phyloP scores from a whole-genome alignment of 768 basidiomycete species.

The Tylopilus sp. region DNA sequence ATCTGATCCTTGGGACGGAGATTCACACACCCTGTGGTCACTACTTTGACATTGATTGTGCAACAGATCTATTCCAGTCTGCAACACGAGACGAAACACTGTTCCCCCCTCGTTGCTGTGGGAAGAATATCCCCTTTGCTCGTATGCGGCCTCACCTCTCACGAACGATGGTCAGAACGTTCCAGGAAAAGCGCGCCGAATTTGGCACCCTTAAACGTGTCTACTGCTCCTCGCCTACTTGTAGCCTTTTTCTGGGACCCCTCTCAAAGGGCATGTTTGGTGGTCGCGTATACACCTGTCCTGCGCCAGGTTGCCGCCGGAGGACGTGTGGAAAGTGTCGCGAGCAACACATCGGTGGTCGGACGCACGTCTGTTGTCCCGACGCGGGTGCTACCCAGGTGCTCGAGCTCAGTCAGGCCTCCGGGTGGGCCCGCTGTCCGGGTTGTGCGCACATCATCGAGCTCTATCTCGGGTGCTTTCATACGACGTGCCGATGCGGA shows the following conservation, averaged over 20 bases:
- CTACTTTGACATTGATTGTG: slow-evolving; percentile 34
- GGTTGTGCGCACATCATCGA: slow-evolving; percentile 39
- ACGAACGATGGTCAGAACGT: slow-evolving; percentile 13
- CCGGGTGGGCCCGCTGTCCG: slow-evolving; percentile 39
- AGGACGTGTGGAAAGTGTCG: slow-evolving; percentile 28
- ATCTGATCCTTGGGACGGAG: slow-evolving; percentile 26
- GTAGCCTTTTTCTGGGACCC: neutral
- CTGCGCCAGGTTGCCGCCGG: slow-evolving; percentile 14
- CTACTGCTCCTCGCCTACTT: neutral
- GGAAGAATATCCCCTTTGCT: slow-evolving; percentile 26
- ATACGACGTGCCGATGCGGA: slow-evolving; percentile 39
- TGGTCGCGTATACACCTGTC: neutral
- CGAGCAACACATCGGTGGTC: slow-evolving; percentile 19
- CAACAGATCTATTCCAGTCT: slow-evolving; percentile 32
- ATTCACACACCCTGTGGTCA: slow-evolving; percentile 34
- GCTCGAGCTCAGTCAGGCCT: slow-evolving; percentile 21
- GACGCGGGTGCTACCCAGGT: slow-evolving; percentile 26
- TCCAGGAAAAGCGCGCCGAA: slow-evolving; percentile 29
- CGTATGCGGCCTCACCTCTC: slow-evolving; percentile 26
- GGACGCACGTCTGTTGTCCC: slow-evolving; percentile 24
- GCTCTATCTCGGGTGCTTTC: slow-evolving; percentile 34
- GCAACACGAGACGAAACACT: slow-evolving; percentile 37
- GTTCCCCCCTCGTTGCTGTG: slow-evolving; percentile 41
- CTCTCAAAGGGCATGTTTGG: slow-evolving; percentile 16
- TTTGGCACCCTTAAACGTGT: slow-evolving; percentile 28